Evolutionary conservation across 176 grass and related monocot genomes (phyloP).

Genomic region (Zoysia japonica): DNA sequence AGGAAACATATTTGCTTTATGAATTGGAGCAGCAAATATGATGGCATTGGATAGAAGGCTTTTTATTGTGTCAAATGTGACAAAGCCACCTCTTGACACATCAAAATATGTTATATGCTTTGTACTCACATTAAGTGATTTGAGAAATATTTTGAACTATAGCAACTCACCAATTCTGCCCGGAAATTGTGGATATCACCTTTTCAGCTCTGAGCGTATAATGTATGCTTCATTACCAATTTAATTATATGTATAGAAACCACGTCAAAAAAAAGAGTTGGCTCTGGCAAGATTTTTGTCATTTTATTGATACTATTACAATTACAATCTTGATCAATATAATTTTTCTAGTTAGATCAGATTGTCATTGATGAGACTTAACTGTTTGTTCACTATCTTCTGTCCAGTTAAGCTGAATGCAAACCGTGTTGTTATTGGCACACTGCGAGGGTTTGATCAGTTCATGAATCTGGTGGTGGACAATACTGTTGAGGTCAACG

Average conservation of each 20-base stretch:
- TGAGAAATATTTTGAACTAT: neutral
- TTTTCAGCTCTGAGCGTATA: no score
- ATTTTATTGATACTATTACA: no score
- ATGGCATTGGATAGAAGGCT: neutral
- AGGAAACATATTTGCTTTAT: neutral
- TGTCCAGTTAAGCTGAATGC: constrained; percentile 82
- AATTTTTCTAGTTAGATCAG: neutral
- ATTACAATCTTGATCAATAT: no score
- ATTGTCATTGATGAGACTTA: neutral
- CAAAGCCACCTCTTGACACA: neutral
- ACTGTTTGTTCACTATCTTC: neutral
- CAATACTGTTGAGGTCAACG: constrained; percentile 76
- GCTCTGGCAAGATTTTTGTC: no score
- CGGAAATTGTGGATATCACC: no score
- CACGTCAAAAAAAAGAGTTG: no score
- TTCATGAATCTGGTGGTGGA: constrained; percentile 95
- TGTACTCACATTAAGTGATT: neutral
- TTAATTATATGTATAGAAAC: no score
- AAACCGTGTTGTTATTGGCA: constrained; percentile 74
- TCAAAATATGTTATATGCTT: neutral
- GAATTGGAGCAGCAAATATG: neutral
- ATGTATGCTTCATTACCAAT: no score
- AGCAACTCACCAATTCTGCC: neutral
- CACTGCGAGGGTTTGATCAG: constrained; percentile 81
- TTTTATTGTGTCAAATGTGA: neutral